Percentiles rank a stretch among this genome's conserved stretches.
These are phyloP conservation scores for Irpex sp. DNA, from an alignment of 1,284 basidiomycete species.

Conservation along the genomic window DNA sequence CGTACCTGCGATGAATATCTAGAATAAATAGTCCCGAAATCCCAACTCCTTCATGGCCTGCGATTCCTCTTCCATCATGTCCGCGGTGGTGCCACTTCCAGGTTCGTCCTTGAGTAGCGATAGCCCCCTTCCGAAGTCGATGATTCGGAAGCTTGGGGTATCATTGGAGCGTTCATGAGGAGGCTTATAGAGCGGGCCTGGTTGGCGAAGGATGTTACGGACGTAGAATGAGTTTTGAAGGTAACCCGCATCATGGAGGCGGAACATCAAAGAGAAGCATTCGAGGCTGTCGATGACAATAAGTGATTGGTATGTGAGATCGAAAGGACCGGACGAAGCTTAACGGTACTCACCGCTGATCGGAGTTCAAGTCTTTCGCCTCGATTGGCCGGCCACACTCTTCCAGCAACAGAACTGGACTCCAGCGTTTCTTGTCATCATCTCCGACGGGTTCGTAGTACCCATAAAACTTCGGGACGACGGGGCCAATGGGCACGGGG, in stretches of 20 bases:
- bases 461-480: conserved; percentile 51
- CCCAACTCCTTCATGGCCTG: no score
- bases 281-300: conserved; percentile 25
- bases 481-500: conserved; percentile 37
- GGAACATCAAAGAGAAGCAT: conserved; percentile 34
- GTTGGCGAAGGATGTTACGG: conserved; percentile 45
- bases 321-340: no score
- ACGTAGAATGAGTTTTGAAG: conserved; percentile 36
- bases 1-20: no score
- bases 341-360: conserved; percentile 28
- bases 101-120: no score
- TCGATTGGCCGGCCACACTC: conserved; percentile 39
- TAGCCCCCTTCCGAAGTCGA: conserved; percentile 42
- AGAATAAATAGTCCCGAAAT: no score
- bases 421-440: conserved; percentile 17
- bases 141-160: conserved; percentile 40
- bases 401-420: conserved; percentile 46
- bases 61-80: no score
- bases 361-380: conserved; percentile 22
- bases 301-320: not conserved
- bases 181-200: conserved; percentile 35
- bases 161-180: conserved; percentile 20
- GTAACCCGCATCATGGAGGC: conserved; percentile 38
- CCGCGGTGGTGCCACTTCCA: no score
- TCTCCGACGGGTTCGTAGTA: conserved; percentile 36